Base-by-base conservation (phyloP, 2,329 filamentous ascomycete genomes). In the Pestalotiopsis sp. region DNA sequence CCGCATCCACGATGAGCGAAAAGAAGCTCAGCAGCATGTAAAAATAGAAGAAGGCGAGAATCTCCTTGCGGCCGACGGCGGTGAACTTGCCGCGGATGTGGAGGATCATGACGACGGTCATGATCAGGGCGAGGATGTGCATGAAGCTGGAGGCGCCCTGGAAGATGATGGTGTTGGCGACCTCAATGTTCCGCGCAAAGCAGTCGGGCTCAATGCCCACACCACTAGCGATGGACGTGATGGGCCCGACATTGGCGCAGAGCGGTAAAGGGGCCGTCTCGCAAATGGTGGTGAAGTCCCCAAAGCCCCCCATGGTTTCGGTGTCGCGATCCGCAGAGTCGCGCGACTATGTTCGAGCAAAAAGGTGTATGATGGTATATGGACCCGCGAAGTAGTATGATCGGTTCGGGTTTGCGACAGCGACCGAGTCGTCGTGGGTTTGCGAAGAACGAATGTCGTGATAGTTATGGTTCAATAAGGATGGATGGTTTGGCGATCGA, bases 161-260 rank as follows among this genome's bases (percentile, higher is more conserved):
- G 80, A 99, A 99, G 77, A 99, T 99, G 83, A 98, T 95, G 55
- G 96, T 99, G 83, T 99, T 99, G 74, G 95, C 96, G 73, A 98
- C 82, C 81, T 98, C 95, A 80, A 99, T 95, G 76, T 96, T 97
- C 69, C 96, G 91, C 69, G 96, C 93, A 83, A 95, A 98, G 85
- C 96, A 99, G 77, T 91, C 89, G 68, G 96, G 90, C 79, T 97
- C 92, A 72, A 98, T 96, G 74, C 94, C 93, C 13, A 91, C 88
- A 68, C 88, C 87, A 73, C 86, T 88, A 25, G 89, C 87, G 72
- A 94, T 89, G 41, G 87, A 85, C 38, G 90, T 90, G 75, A 92
- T 88, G 60, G 91, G 88, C 20, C 96, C 96, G 74, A 99, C 89
- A 67, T 94, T 87, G 65, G 93, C 90, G 83, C 96, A 99, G 76